Conservation (phyloP, 306 rosid genomes). For the Bauhinia variegata region DNA sequence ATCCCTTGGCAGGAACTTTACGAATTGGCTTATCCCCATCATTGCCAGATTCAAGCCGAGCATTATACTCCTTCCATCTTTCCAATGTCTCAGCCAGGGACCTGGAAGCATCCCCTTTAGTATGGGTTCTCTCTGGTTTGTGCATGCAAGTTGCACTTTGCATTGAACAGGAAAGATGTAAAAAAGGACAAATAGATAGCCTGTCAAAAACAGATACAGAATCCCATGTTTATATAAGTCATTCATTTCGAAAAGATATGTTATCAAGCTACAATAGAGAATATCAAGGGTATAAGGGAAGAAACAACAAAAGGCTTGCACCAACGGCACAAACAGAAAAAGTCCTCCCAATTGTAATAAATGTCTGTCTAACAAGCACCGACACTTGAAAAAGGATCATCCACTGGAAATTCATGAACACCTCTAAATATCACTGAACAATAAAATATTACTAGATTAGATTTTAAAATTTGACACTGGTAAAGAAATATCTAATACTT, state of each 20-base stretch:
- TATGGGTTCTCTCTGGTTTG: conserved; percentile 49
- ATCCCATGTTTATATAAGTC: neutral
- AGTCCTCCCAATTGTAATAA: neutral
- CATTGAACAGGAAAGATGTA: conserved; percentile 30
- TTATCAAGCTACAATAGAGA: neutral
- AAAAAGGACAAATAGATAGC: conserved; percentile 23
- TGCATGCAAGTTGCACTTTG: conserved; percentile 50
- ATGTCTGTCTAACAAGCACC: too few relatives aligned
- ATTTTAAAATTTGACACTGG: too few relatives aligned
- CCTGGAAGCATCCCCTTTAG: conserved; percentile 70
- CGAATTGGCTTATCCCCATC: conserved; percentile 53
- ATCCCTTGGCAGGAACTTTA: conserved; percentile 84
- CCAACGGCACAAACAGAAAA: neutral
- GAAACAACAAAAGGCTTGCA: too few relatives aligned
- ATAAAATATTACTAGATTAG: too few relatives aligned
- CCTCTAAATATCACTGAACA: too few relatives aligned
- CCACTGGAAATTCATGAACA: too few relatives aligned
- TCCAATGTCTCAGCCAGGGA: conserved; percentile 66
- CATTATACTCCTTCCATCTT: conserved; percentile 71
- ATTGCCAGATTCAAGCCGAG: conserved; percentile 53
- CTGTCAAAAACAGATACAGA: conserved; percentile 39
- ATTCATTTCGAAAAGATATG: conserved; percentile 5
- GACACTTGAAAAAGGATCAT: too few relatives aligned
- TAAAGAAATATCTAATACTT: too few relatives aligned
- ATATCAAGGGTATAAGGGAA: neutral